phyloP scores from a whole-genome alignment of 805 yeast species.

The Ogataea trehalophila region DNA sequence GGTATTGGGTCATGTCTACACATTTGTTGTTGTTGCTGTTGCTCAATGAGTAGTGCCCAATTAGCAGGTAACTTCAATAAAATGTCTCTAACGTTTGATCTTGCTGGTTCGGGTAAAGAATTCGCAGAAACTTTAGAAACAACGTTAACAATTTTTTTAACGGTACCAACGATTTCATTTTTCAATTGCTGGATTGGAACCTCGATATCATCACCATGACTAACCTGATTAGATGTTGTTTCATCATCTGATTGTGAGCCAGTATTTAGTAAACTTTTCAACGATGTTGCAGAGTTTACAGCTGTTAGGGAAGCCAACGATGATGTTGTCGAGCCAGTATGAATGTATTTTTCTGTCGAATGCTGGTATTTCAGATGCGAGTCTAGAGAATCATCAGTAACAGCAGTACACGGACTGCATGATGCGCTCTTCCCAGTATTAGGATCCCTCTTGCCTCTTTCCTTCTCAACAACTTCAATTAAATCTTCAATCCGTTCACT shows the following conservation, averaged over 20 bases:
- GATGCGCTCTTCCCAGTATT: no score
- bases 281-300: slow-evolving; percentile 15
- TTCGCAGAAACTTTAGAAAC: slow-evolving; percentile 81
- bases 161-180: slow-evolving; percentile 81
- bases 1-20: neutral
- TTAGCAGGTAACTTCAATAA: slow-evolving; percentile 69
- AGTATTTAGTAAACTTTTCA: slow-evolving; percentile 9
- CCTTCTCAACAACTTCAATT: slow-evolving; percentile 26
- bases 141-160: slow-evolving; percentile 79
- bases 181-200: slow-evolving; percentile 46
- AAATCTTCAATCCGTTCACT: slow-evolving; percentile 60
- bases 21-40: slow-evolving; percentile 19
- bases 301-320: slow-evolving; percentile 16
- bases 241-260: neutral
- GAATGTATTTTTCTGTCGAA: slow-evolving; percentile 3
- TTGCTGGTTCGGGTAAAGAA: slow-evolving; percentile 71
- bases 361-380: neutral
- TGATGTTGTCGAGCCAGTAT: neutral
- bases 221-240: neutral
- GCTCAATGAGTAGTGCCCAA: slow-evolving; percentile 45
- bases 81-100: slow-evolving; percentile 74
- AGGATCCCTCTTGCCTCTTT: slow-evolving; percentile 8
- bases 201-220: slow-evolving; percentile 9
- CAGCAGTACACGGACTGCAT: no score
- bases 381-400: no score